Percentiles rank a stretch among this genome's conserved stretches.
Evolutionary conservation across 768 basidiomycete species (phyloP).

Genomic region (Xerocomellus chrysenteron): DNA sequence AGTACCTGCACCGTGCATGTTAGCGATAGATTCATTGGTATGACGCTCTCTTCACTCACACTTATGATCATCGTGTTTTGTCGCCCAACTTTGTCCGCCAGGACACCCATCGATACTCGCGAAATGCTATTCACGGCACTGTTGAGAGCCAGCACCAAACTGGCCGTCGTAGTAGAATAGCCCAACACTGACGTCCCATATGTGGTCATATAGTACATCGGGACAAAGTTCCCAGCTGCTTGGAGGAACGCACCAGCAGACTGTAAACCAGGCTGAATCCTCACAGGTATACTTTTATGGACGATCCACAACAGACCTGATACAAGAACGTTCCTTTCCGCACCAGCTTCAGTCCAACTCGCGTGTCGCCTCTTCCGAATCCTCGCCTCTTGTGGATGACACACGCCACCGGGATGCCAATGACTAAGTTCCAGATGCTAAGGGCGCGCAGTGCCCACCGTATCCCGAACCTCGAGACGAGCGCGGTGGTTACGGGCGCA

Average conservation of each 20-base stretch:
- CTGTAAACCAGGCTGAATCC: background rate
- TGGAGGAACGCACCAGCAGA: background rate
- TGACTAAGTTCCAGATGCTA: background rate
- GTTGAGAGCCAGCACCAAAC: constrained; percentile 1
- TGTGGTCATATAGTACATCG: background rate
- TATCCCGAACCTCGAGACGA: background rate
- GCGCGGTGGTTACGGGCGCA: no score
- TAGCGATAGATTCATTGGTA: no score
- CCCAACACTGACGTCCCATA: background rate
- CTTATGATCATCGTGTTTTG: background rate
- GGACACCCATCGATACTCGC: background rate
- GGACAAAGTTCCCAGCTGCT: background rate
- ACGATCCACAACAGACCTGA: constrained; percentile 1
- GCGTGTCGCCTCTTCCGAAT: background rate
- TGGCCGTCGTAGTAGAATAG: background rate
- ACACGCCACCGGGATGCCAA: background rate
- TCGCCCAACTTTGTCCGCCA: constrained; percentile 1
- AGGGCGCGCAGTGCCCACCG: background rate
- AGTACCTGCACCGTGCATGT: no score
- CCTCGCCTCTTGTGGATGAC: background rate
- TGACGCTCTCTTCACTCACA: background rate
- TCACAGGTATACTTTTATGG: background rate
- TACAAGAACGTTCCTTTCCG: background rate
- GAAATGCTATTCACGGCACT: background rate
- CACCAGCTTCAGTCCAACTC: background rate